These are phyloP conservation scores for Sphagnum contortum DNA, from an alignment of 225 moss, liverwort and hornwort genomes.

Conservation along the genomic window DNA sequence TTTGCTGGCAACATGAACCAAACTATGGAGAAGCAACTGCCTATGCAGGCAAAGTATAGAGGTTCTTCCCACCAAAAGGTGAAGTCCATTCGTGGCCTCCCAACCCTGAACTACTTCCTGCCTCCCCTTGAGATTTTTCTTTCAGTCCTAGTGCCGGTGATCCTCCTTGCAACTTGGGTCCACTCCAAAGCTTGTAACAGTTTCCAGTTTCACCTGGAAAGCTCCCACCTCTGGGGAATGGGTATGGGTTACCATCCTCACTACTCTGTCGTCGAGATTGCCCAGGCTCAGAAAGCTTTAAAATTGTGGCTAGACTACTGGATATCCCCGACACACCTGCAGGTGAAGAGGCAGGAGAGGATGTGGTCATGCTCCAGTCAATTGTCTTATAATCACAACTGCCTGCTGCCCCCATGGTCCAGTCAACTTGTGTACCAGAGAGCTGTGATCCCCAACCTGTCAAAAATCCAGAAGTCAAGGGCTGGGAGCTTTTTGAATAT, in stretches of 20 bases:
- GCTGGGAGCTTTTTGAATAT: slow-evolving; percentile 9
- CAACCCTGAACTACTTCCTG: slow-evolving; percentile 21
- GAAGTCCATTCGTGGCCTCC: slow-evolving; percentile 47
- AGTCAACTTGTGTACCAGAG: slow-evolving; percentile 28
- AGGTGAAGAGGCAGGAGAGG: slow-evolving; percentile 24
- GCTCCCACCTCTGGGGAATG: slow-evolving; percentile 1
- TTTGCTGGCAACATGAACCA: too few relatives aligned
- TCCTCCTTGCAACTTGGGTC: slow-evolving; percentile 15
- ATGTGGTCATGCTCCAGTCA: slow-evolving; percentile 39
- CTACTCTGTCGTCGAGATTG: slow-evolving; percentile 20
- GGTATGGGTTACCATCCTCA: slow-evolving; percentile 14
- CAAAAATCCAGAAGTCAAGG: slow-evolving; percentile 28
- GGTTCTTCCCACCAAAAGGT: slow-evolving; percentile 13
- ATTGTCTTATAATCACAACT: slow-evolving; percentile 34
- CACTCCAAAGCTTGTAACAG: slow-evolving; percentile 24
- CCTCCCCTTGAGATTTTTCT: slow-evolving; percentile 22
- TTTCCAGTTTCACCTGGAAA: slow-evolving; percentile 9
- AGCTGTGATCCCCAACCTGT: slow-evolving; percentile 48
- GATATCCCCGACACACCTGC: slow-evolving; percentile 22
- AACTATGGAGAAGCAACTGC: too few relatives aligned
- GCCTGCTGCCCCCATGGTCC: slow-evolving; percentile 42
- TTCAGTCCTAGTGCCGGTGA: slow-evolving; percentile 15
- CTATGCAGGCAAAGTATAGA: too few relatives aligned
- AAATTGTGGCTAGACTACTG: slow-evolving; percentile 20
- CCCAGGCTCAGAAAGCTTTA: slow-evolving; percentile 25